Evolutionary conservation across 345 rosid species (phyloP), one percentile per base, ranked within the genome.

Genomic region (Zanthoxylum bungeanum): DNA sequence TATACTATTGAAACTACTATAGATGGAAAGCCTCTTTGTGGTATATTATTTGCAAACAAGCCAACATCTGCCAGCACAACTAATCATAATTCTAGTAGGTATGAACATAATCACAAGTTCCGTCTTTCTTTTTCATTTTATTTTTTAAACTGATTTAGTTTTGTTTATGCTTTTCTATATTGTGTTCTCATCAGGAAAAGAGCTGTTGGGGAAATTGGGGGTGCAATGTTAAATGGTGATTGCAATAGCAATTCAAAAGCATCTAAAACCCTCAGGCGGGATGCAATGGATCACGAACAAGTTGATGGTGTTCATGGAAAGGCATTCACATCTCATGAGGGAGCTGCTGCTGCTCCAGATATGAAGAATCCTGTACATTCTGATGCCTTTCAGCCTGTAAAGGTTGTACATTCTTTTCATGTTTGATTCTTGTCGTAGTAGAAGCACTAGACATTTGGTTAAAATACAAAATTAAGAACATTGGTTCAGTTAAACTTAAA

Each of bases 21-120:
- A 72, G 92, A 87, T 67, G 99, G 99, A 70, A 93, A 86, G 83
- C 82, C 88, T 78, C 86, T 96, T 28, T 92, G 89, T 62, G 97
- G 98, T 66, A 81, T 96, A 74, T 58, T 96, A 76, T 88, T 96
- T 82, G 74, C 92, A 60, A 87, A 84, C 86, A 93, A 87, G 70
- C 87, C 85, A 39, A 76, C 58, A 66, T 57, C 85, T 37, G 37
- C 76, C 74, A 76, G 51, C 27, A 33, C 79, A 65, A 60, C 69
- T 63, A 63, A 71, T 79, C 78, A 74, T 60, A 78, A 73, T 62
- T 78, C 77, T 71, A 80, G 76, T 69, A 84, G 88, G 93, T 88
- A 67, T 74, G 85, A 33, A 75, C 66, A 33, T 68, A 60, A 10
- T 36, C 53, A 44, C 64, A 66, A 65, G 47, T 40, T 57, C 36